These are phyloP conservation scores for Termitomyces sp. DNA, from an alignment of 1,284 basidiomycete genomes.

Conservation along the genomic window DNA sequence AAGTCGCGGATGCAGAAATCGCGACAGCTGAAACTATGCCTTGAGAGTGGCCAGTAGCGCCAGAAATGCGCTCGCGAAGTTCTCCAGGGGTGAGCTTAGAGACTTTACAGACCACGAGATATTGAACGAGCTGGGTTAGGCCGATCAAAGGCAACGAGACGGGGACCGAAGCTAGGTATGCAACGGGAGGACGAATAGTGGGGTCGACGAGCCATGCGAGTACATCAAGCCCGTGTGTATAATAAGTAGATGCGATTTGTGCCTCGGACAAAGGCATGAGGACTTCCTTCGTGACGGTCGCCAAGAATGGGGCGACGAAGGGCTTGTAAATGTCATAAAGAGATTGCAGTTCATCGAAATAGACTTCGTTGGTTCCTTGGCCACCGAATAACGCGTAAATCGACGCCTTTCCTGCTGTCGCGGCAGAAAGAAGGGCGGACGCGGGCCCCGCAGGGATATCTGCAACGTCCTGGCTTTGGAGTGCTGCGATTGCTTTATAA, in stretches of 20 bases:
- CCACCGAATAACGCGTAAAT: slow-evolving; percentile 95
- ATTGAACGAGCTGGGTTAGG: slow-evolving; percentile 92
- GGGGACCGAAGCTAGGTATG: slow-evolving; percentile 95
- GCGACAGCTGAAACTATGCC: slow-evolving; percentile 92
- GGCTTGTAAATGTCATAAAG: slow-evolving; percentile 90
- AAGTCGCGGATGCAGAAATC: slow-evolving; percentile 75
- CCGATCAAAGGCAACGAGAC: slow-evolving; percentile 95
- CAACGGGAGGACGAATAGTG: slow-evolving; percentile 65
- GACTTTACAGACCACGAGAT: slow-evolving; percentile 77
- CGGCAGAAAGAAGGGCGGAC: slow-evolving; percentile 75
- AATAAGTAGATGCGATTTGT: slow-evolving; percentile 62
- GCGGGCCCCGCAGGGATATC: slow-evolving; percentile 61
- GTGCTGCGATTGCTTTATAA: slow-evolving; percentile 71
- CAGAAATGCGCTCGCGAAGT: slow-evolving; percentile 72
- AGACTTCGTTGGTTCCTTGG: slow-evolving; percentile 98
- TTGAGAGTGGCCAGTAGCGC: slow-evolving; percentile 95
- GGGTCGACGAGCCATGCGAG: slow-evolving; percentile 80
- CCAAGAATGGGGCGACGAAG: slow-evolving; percentile 73
- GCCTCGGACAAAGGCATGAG: slow-evolving; percentile 73
- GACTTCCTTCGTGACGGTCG: slow-evolving; percentile 59
- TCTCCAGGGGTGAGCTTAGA: slow-evolving; percentile 75
- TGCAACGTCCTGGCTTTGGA: slow-evolving; percentile 58
- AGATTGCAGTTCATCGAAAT: slow-evolving; percentile 92
- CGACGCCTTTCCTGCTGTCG: slow-evolving; percentile 66
- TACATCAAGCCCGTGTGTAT: slow-evolving; percentile 79